phyloP scores from a whole-genome alignment of 129 eudicot species.

The Tagetes patula region DNA sequence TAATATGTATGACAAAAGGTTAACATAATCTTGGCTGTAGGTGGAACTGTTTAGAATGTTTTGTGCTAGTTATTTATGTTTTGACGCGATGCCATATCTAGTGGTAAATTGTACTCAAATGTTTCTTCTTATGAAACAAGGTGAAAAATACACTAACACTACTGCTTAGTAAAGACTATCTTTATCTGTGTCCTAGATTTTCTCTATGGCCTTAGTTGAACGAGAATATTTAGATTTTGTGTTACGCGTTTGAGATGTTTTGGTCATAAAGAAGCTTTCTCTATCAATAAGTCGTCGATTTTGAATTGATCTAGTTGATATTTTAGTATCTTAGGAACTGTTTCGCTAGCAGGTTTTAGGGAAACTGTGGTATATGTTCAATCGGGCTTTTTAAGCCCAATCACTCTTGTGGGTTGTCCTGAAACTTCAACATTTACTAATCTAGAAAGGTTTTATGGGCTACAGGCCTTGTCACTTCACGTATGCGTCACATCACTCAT shows the following conservation, averaged over 20 bases:
- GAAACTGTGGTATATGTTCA: neutral
- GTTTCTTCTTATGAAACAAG: neutral
- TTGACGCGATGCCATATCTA: neutral
- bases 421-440: neutral
- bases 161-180: neutral
- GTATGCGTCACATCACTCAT: too few relatives aligned
- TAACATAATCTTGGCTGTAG: neutral
- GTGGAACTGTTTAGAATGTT: neutral
- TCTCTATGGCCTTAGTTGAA: conserved; percentile 4
- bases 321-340: neutral
- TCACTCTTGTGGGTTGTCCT: neutral
- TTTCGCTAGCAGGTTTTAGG: neutral
- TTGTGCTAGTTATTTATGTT: conserved; percentile 1
- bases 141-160: neutral
- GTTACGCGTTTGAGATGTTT: neutral
- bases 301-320: conserved; percentile 17
- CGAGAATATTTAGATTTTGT: neutral
- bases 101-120: neutral
- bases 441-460: neutral
- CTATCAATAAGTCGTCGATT: neutral
- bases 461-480: too few relatives aligned
- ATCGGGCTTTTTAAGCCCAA: neutral
- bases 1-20: neutral
- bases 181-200: neutral
- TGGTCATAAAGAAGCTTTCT: neutral